Evolutionary conservation across 495 filamentous ascomycete genomes (phyloP).

Genomic region (Lasiosphaeria hispida): DNA sequence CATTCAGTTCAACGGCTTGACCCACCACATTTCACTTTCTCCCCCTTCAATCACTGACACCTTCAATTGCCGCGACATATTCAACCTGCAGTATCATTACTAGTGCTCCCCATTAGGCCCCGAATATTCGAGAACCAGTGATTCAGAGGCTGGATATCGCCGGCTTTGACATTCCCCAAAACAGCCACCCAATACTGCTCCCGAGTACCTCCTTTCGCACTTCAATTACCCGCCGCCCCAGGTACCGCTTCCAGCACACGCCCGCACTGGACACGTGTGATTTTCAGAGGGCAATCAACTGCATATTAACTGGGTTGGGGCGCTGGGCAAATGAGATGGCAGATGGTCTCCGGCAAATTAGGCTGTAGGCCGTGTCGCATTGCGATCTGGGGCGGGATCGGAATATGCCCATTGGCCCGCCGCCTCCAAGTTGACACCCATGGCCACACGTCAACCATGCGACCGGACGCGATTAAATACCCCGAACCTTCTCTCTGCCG

Average conservation of each 20-base stretch:
- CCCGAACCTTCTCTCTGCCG: not conserved
- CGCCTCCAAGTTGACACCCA: slow-evolving; percentile 5
- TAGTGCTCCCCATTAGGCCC: no score
- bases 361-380: slow-evolving; percentile 1
- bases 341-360: not conserved
- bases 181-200: not conserved
- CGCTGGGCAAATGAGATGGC: slow-evolving; percentile 1
- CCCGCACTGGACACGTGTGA: slow-evolving; percentile 2
- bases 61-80: no score
- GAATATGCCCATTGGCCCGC: not conserved
- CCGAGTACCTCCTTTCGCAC: not conserved
- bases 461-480: not conserved
- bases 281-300: not conserved
- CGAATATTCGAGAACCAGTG: not conserved
- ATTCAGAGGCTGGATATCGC: not conserved
- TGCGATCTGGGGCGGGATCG: not conserved
- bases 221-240: not conserved
- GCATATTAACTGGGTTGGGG: not conserved
- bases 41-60: no score
- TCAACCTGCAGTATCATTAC: no score
- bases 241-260: not conserved
- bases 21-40: not conserved
- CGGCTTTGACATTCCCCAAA: not conserved
- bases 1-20: not conserved
- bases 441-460: not conserved